phyloP scores from a whole-genome alignment of 2,329 filamentous ascomycete species.

The Fusarium sp. region DNA sequence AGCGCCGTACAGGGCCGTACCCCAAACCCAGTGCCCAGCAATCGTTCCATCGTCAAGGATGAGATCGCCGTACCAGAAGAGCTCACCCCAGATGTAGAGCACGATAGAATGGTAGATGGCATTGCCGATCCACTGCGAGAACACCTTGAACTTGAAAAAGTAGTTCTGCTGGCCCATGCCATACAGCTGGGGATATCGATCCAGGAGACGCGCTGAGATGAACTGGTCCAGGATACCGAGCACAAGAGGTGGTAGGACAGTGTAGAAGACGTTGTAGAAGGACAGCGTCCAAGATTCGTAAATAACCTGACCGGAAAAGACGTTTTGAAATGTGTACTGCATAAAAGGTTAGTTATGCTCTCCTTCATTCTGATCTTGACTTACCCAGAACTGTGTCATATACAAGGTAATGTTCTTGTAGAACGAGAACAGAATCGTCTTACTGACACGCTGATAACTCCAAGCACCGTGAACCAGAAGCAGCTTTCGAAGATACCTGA shows the following conservation, averaged over 20 bases:
- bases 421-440: conserved; percentile 97
- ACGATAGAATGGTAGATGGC: conserved; percentile 96
- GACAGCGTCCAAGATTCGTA: conserved; percentile 99
- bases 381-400: conserved; percentile 99
- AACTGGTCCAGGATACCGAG: conserved; percentile 98
- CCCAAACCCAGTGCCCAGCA: conserved; percentile 98
- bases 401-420: conserved; percentile 99
- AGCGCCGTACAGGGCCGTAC: conserved; percentile 91
- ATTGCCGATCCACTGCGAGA: conserved; percentile 91
- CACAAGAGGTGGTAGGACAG: conserved; percentile 90
- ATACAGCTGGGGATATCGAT: conserved; percentile 97
- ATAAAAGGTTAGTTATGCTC: conserved; percentile 32
- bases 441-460: conserved; percentile 97
- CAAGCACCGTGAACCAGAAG: conserved; percentile 95
- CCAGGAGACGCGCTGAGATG: conserved; percentile 91
- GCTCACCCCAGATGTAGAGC: conserved; percentile 86
- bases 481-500: conserved; percentile 93
- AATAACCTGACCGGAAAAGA: conserved; percentile 96
- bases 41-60: conserved; percentile 82
- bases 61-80: conserved; percentile 86
- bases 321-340: conserved; percentile 96
- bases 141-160: conserved; percentile 94
- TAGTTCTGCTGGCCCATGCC: conserved; percentile 90
- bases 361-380: conserved; percentile 46
- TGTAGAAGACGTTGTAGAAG: conserved; percentile 99